Percentiles rank a stretch among this genome's conserved stretches.
Conservation (phyloP, 805 yeast species). For the Ogataea naganishii region DNA sequence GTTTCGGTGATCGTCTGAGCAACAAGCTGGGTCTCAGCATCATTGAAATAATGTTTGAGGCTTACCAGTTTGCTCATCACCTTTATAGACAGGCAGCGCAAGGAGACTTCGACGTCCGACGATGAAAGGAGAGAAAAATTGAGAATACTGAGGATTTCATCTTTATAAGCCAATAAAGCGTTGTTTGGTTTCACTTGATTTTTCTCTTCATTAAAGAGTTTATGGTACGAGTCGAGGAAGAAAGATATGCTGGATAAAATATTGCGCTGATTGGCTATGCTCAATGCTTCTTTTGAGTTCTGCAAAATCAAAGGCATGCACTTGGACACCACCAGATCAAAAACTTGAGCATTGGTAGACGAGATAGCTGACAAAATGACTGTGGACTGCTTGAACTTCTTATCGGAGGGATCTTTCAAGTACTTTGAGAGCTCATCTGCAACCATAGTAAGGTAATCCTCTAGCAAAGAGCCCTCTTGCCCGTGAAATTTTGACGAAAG, state of each 20-base stretch:
- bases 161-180: conserved; percentile 42
- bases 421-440: conserved; percentile 46
- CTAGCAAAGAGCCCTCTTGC: conserved; percentile 8
- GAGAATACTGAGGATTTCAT: conserved; percentile 56
- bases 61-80: conserved; percentile 52
- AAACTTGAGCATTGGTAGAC: conserved; percentile 34
- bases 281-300: conserved; percentile 24
- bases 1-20: conserved; percentile 60
- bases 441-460: conserved; percentile 18
- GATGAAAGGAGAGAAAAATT: conserved; percentile 64
- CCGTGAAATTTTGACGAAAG: conserved; percentile 29
- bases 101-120: conserved; percentile 58
- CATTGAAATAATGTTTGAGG: conserved; percentile 37
- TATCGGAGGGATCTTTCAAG: conserved; percentile 39
- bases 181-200: conserved; percentile 15
- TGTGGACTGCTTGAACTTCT: conserved; percentile 54
- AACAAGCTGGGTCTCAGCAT: conserved; percentile 51
- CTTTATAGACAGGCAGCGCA: conserved; percentile 57
- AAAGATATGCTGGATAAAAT: conserved; percentile 53
- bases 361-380: conserved; percentile 50
- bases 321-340: conserved; percentile 38
- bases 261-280: conserved; percentile 49
- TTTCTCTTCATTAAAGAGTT: conserved; percentile 27
- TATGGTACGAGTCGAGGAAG: conserved; percentile 40
- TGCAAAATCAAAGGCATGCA: conserved; percentile 35